Percentiles rank a stretch among this genome's conserved stretches.
phyloP scores from a whole-genome alignment of 2,329 filamentous ascomycete species.

The Scleromitrula shiraiana region DNA sequence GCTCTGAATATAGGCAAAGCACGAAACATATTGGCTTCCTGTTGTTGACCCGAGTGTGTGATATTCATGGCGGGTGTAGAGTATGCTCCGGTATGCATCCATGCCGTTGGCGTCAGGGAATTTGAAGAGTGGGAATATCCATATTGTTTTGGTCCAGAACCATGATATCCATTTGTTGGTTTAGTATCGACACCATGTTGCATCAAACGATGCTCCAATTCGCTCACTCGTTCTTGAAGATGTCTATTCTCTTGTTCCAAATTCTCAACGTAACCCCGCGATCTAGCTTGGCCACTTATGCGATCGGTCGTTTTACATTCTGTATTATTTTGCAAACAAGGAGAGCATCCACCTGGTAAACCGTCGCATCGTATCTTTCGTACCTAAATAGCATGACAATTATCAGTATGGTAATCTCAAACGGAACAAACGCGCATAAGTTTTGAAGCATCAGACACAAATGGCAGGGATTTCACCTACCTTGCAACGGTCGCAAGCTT shows the following conservation, averaged over 20 bases:
- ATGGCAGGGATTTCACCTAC: constrained; percentile 42
- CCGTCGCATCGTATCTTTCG: constrained; percentile 86
- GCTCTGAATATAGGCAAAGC: constrained; percentile 22
- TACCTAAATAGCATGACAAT: no score
- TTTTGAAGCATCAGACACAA: no score
- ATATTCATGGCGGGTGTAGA: constrained; percentile 1
- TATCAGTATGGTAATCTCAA: no score
- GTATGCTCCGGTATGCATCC: constrained; percentile 14
- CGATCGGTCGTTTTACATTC: constrained; percentile 79
- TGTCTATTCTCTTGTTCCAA: constrained; percentile 65
- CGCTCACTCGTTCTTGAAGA: constrained; percentile 57
- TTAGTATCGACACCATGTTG: constrained; percentile 54
- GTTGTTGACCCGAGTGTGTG: constrained; percentile 6
- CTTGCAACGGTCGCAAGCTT: constrained; percentile 86
- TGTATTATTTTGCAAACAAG: constrained; percentile 67
- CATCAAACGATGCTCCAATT: constrained; percentile 59
- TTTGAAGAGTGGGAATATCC: constrained; percentile 2
- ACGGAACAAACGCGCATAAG: not conserved
- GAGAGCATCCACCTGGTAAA: constrained; percentile 70
- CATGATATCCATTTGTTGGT: constrained; percentile 12
- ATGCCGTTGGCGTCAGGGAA: constrained; percentile 12
- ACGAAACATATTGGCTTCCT: constrained; percentile 21
- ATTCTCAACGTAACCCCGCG: constrained; percentile 69
- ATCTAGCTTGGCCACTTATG: constrained; percentile 72
- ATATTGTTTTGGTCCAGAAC: constrained; percentile 8